Base-by-base conservation (phyloP, 306 rosid species). In the Psophocarpus tetragonolobus region DNA sequence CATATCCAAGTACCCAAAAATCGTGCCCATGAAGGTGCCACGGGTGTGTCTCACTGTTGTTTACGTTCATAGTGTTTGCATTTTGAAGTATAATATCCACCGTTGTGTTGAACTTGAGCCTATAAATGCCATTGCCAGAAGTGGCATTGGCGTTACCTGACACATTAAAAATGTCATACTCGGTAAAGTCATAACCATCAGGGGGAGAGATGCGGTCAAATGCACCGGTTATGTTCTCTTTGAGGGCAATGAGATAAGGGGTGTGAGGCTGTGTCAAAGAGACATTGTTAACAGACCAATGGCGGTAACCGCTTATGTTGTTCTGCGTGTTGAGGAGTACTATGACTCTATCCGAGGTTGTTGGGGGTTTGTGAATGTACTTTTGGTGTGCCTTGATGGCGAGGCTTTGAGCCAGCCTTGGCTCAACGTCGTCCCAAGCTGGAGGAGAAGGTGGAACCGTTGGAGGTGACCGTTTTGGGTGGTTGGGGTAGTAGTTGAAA, bases 261-360 rank as follows among this genome's bases (percentile, higher is more conserved):
- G 95, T 92, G 57, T 87, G 88, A 6, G 98, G 91, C 61, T 85
- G 87, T 3, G 36, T 58, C 66, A 92, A 85, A 1, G 98, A 94
- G 13, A 90, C 97, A 68, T 94, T 92, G 71, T 94, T 94, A 0
- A 94, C 83, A 0, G 96, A 84, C 97, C 97, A 92, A 8, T 51
- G 91, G 0, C 42, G 18, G 32, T 42, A 3, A 0, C 73, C 85
- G 5, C 86, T 57, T 13, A 89, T 65, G 1, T 0, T 3, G 77
- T 92, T 94, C 51, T 94, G 97, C 0, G 98, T 92, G 88, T 94
- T 94, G 67, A 94, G 91, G 1, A 94, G 33, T 3, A 94, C 89
- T 18, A 94, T 90, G 32, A 88, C 89, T 76, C 94, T 85, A 18
- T 94, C 95, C 1, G 98, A 77, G 64, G 74, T 76, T 65, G 76